A percentile compares a stretch with the other conserved stretches of the same genome.
Conservation (phyloP, 441 rosid species). For the Theobroma grandiflorum region DNA sequence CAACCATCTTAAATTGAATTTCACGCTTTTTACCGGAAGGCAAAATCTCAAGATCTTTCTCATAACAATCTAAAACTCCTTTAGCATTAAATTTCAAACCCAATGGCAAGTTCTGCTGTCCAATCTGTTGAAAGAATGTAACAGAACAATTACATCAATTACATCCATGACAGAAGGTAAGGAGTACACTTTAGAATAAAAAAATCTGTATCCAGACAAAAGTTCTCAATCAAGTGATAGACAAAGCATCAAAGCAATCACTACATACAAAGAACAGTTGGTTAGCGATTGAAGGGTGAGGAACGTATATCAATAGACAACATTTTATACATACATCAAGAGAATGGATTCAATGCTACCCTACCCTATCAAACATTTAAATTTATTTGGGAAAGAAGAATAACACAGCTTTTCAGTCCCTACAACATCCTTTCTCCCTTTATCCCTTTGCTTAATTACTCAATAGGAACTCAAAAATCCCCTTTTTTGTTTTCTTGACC, state of each 20-base stretch:
- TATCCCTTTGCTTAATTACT: neutral
- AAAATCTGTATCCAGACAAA: neutral
- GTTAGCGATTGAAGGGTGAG: neutral
- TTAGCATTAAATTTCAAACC: constrained; percentile 88
- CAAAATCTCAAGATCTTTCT: constrained; percentile 75
- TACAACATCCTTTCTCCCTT: neutral
- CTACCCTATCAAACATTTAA: too few relatives aligned
- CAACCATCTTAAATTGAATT: constrained; percentile 86
- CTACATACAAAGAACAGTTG: neutral
- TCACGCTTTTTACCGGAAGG: constrained; percentile 68
- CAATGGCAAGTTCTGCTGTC: constrained; percentile 71
- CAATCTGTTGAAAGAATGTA: constrained; percentile 58
- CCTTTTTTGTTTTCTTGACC: too few relatives aligned
- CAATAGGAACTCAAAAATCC: neutral
- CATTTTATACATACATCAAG: too few relatives aligned
- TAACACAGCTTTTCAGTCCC: too few relatives aligned
- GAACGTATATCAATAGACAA: neutral
- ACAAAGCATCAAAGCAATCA: neutral
- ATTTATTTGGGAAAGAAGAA: too few relatives aligned
- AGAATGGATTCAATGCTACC: too few relatives aligned
- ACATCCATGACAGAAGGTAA: neutral
- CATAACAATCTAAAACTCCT: constrained; percentile 85
- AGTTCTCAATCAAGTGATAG: neutral
- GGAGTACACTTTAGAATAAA: neutral
- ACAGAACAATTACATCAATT: neutral